Percentiles rank a stretch among this genome's conserved stretches.
These are phyloP conservation scores for Fibroporia radiculosa DNA, from an alignment of 768 basidiomycete species.

Conservation along the genomic window DNA sequence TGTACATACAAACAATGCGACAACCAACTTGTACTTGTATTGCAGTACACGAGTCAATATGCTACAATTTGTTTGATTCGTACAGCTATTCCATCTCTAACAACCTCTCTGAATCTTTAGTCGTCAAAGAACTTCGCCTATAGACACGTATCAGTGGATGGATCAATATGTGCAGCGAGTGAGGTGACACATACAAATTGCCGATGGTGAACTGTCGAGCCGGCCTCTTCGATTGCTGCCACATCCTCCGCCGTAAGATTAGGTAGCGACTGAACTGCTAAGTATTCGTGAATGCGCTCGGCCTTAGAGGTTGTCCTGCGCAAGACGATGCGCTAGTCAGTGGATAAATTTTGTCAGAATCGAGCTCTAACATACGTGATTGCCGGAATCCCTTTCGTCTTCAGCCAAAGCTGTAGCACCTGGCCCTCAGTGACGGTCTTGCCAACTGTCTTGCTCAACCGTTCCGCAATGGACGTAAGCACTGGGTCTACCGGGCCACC, in stretches of 20 bases:
- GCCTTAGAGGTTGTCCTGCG: slow-evolving; percentile 34
- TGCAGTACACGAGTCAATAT: no score
- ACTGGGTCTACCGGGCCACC: slow-evolving; percentile 35
- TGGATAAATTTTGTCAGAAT: not conserved
- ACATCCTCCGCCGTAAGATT: slow-evolving; percentile 22
- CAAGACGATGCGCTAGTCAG: not conserved
- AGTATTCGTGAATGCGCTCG: slow-evolving; percentile 39
- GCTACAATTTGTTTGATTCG: not conserved
- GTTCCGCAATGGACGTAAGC: slow-evolving; percentile 23
- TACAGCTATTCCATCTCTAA: not conserved
- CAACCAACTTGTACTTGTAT: no score
- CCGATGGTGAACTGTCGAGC: slow-evolving; percentile 22
- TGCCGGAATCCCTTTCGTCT: slow-evolving; percentile 22
- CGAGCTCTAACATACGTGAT: slow-evolving; percentile 23
- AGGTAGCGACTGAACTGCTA: slow-evolving; percentile 35
- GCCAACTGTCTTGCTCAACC: slow-evolving; percentile 16
- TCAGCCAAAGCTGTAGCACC: slow-evolving; percentile 25
- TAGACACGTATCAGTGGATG: not conserved
- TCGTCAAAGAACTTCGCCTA: not conserved
- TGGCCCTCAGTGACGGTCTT: slow-evolving; percentile 22
- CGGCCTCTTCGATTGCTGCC: slow-evolving; percentile 20
- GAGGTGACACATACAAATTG: slow-evolving; percentile 18
- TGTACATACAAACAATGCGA: no score
- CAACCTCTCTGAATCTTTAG: not conserved
- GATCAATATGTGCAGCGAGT: not conserved